Base-by-base conservation (phyloP, 176 grass and related monocot species). In the Tillandsia fasciculata region DNA sequence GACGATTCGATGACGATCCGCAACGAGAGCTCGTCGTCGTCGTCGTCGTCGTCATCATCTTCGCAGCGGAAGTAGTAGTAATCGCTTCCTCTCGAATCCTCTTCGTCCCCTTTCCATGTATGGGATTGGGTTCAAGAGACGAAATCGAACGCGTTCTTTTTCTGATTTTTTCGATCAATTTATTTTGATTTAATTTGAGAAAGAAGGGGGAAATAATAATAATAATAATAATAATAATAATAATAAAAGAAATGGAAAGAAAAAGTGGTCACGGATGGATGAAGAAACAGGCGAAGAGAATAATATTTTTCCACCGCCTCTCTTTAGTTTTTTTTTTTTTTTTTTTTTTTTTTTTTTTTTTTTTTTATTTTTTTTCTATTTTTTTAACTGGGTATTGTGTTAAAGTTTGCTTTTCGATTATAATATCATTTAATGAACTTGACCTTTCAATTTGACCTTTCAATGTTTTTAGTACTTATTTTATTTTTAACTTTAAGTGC, bases 241-340 rank as follows among this genome's bases (percentile, higher is more conserved):
- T 0, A 74, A 70, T 75, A 12, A 8, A 71, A 49, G 53, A 69
- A 48, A 79, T 64, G 73, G 54, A 28, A 72, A 74, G 66, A 42
- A 71, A 84, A 78, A 29, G 0, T 12, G 52, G 23, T 10, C 26
- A 51, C 77, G 68, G 61, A 57, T 84, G 81, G 81, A 88, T 13
- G 74, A 74, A 51, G 57, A 22, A 53, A 57, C 42, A 1, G 27
- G 66, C 11, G 68, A 23, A 18, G 52, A 22, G n/a, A 26, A 10
- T 9, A 63, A 56, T 72, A 63, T 63, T 53, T 42, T 42, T 42
- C 5, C 33, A 42, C 33, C 33, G 54, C 8, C 14, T 10, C 20
- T n/a, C 20, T 59, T 3, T 2, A 18, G 3, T 66, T 18, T 56
- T 71, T 24, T 26, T 29, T 1, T 20, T 33, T 48, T 47, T 26